Base-by-base conservation (phyloP, 2,329 filamentous ascomycete genomes). In the Nannizziopsis arthrosporioides region DNA sequence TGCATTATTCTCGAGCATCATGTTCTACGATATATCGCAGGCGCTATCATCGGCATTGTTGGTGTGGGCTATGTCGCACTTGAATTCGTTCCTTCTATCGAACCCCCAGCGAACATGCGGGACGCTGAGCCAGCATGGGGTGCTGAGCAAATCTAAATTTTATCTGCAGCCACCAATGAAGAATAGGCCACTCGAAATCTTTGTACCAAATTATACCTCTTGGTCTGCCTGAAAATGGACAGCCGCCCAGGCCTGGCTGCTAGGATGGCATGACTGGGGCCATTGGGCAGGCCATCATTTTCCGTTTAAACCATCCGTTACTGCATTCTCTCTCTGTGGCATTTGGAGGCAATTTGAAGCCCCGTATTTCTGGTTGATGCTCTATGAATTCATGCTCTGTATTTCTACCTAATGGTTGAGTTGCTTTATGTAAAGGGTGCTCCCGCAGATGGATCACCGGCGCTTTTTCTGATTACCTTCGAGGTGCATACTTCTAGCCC, bases 81-180 rank as follows among this genome's bases (percentile, higher is more conserved):
- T 61, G 84, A 88, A 67, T 88, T 84, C 65, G 72, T 86, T 54
- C 84, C 84, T 27, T 84, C 81, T 53, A 85, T 88, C 62, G 84
- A 88, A 68, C 82, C 84, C 42, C 84, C 84, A 8, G 77, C 80
- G 64, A 88, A 85, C 72, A 88, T 88, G 84, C 80, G 84, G 64
- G 83, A 86, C 65, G 79, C 78, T 54, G 82, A 86, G 60, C 75
- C 77, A 56, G 80, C 81, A 59, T 87, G 83, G 82, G 83, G 82
- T 49, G 81, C 82, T 53, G 83, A 86, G 72, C 80, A 85, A 70
- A 81, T 86, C 57, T 85, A 80, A 67, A 14, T 30, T 10, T n/a
- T 22, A 5, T 14, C 35, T 37, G 3, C 35, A 11, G 34, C 35
- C 35, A 14, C 2, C 35, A 8, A 7, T 37, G 14, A 37, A 17